Evolutionary conservation across 2,329 filamentous ascomycete species (phyloP), one percentile per base, ranked within the genome.

Genomic region (Plectosphaerella plurivora): DNA sequence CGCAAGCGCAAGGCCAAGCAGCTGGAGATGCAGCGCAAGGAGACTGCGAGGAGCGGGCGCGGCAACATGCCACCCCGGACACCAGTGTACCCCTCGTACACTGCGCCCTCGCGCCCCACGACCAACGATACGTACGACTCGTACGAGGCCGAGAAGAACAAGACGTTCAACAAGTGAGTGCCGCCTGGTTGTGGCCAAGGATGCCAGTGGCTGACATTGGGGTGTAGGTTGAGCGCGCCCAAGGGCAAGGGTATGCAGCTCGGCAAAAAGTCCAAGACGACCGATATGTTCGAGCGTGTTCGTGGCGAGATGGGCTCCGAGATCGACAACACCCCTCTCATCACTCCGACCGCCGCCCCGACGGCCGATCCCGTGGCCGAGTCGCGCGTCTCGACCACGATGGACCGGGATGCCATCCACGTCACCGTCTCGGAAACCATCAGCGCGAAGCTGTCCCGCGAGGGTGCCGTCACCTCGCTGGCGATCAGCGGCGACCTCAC

Each of bases 241-340:
- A 91, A 95, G 73, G 91, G 91, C 63, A 99, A 99, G 78, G 94
- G 94, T 61, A 99, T 99, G 95, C 93, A 97, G 72, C 79, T 99
- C 53, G 94, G 94, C 72, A 97, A 97, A 79, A 99, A 99, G 76
- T 96, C 90, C 55, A 97, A 97, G 78, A 92, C 90, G 20, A 96
- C 89, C 28, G 93, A 96, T 69, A 96, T 97, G 80, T 97, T 96
- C 68, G 93, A 97, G 72, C 89, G 92, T 64, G 92, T 99, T 35
- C 87, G 91, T 60, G 90, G 89, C 54, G 93, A 97, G 59, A 79
- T 97, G 66, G 92, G 91, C n/a, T 81, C 87, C 37, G 91, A 96
- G 65, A 84, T 84, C 37, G 91, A 96, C 66, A 86, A 91, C 51
- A 72, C 74, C 44, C 91, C 91, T 37, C 78, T 95, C 24, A 85